These are phyloP conservation scores for Yamadazyma sp. DNA, from an alignment of 805 yeast genomes.

Conservation along the genomic window DNA sequence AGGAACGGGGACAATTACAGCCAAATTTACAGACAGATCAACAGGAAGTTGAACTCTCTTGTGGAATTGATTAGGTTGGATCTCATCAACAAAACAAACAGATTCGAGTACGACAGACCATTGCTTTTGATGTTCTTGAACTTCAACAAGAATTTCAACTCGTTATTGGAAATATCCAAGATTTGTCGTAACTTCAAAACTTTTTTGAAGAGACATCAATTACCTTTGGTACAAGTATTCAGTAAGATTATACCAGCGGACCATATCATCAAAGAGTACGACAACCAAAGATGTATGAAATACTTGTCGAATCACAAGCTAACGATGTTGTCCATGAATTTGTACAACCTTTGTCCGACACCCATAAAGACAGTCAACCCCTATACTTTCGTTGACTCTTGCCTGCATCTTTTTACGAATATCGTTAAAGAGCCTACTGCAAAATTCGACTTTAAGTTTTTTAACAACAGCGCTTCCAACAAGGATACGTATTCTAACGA, in stretches of 20 bases:
- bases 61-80: constrained; percentile 41
- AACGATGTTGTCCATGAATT: constrained; percentile 47
- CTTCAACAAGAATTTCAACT: constrained; percentile 40
- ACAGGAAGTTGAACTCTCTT: constrained; percentile 28
- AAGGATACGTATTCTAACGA: constrained; percentile 39
- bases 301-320: constrained; percentile 36
- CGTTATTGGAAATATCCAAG: constrained; percentile 47
- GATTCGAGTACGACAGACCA: constrained; percentile 47
- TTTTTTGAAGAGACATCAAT: constrained; percentile 35
- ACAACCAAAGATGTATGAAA: constrained; percentile 20
- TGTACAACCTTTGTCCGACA: constrained; percentile 58
- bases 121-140: constrained; percentile 52
- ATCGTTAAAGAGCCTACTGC: constrained; percentile 39
- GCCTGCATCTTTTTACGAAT: constrained; percentile 25
- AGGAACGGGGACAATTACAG: constrained; percentile 21
- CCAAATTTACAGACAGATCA: constrained; percentile 31
- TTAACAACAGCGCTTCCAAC: constrained; percentile 17
- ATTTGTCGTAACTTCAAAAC: constrained; percentile 49
- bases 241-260: constrained; percentile 36
- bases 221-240: constrained; percentile 40
- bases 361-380: constrained; percentile 11
- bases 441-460: constrained; percentile 35
- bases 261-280: constrained; percentile 22
- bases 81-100: constrained; percentile 39
- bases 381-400: background rate